phyloP scores from a whole-genome alignment of 1,284 basidiomycete species.

The Termitomyces sp. region DNA sequence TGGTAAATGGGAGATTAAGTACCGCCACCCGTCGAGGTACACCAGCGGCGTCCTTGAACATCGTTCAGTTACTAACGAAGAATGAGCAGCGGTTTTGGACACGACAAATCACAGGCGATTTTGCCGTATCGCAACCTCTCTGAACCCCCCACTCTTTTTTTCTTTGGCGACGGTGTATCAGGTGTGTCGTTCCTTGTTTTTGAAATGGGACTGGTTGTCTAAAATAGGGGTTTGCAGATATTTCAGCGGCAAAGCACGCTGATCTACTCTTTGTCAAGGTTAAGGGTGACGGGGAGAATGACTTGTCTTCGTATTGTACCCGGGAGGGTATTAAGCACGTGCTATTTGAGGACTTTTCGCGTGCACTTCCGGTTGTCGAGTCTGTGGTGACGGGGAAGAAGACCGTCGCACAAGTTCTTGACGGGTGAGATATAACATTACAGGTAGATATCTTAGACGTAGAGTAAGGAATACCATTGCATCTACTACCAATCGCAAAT shows the following conservation, averaged over 20 bases:
- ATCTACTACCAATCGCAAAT: too few relatives aligned
- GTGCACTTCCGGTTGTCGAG: slow-evolving; percentile 55
- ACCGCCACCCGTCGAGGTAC: slow-evolving; percentile 81
- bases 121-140: slow-evolving; percentile 74
- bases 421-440: background rate
- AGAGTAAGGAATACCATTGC: too few relatives aligned
- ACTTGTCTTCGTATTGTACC: slow-evolving; percentile 76
- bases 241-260: slow-evolving; percentile 86
- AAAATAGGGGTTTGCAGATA: slow-evolving; percentile 43
- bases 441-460: background rate
- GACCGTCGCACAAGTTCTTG: slow-evolving; percentile 39
- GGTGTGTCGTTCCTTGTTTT: slow-evolving; percentile 37
- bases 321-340: slow-evolving; percentile 65
- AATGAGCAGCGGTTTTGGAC: slow-evolving; percentile 67
- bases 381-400: slow-evolving; percentile 58
- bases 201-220: background rate
- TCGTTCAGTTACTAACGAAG: background rate
- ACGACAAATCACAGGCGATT: slow-evolving; percentile 92
- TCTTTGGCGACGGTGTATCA: slow-evolving; percentile 94
- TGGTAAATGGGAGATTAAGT: slow-evolving; percentile 82
- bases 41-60: slow-evolving; percentile 7
- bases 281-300: slow-evolving; percentile 77
- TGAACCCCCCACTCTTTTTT: slow-evolving; percentile 79
- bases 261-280: slow-evolving; percentile 89
- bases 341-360: slow-evolving; percentile 62